A percentile compares a stretch with the other conserved stretches of the same genome.
Evolutionary conservation across 768 basidiomycete species (phyloP).

Genomic region (Pulveroboletus sp.): DNA sequence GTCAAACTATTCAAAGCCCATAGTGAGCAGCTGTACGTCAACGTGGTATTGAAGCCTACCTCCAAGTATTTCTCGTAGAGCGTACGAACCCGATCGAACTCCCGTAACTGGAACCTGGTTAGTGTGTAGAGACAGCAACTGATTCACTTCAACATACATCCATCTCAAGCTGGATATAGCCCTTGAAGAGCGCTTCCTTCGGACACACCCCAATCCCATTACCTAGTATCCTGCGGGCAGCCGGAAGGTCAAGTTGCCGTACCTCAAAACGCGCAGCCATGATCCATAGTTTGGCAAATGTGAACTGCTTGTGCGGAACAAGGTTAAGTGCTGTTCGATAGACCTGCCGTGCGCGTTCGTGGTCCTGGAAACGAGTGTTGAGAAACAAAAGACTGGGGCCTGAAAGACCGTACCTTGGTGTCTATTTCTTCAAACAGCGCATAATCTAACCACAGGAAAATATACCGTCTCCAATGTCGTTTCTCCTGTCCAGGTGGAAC

Average conservation of each 20-base stretch:
- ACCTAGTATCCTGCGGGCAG: conserved; percentile 88
- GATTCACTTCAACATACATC: conserved; percentile 50
- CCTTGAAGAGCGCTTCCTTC: conserved; percentile 93
- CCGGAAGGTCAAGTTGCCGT: conserved; percentile 72
- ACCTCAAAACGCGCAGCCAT: conserved; percentile 92
- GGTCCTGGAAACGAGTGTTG: conserved; percentile 53
- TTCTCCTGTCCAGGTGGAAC: conserved; percentile 95
- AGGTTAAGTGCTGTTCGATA: conserved; percentile 88
- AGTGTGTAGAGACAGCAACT: conserved; percentile 4
- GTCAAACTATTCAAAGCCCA: conserved; percentile 56
- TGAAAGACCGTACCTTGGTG: conserved; percentile 58
- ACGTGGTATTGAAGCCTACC: conserved; percentile 38
- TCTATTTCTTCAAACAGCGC: conserved; percentile 97
- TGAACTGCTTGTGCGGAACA: conserved; percentile 95
- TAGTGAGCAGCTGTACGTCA: not conserved
- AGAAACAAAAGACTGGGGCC: not conserved
- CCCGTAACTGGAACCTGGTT: conserved; percentile 61
- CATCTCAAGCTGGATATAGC: conserved; percentile 92
- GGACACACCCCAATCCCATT: conserved; percentile 93
- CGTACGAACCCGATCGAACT: conserved; percentile 90
- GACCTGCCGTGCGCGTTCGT: conserved; percentile 80
- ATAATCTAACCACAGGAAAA: conserved; percentile 93
- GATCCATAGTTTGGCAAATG: conserved; percentile 96
- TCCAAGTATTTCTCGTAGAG: conserved; percentile 95
- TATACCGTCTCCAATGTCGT: conserved; percentile 86